Percentiles rank a stretch among this genome's conserved stretches.
phyloP scores from a whole-genome alignment of 768 basidiomycete species.

The Flagelloscypha sp. region DNA sequence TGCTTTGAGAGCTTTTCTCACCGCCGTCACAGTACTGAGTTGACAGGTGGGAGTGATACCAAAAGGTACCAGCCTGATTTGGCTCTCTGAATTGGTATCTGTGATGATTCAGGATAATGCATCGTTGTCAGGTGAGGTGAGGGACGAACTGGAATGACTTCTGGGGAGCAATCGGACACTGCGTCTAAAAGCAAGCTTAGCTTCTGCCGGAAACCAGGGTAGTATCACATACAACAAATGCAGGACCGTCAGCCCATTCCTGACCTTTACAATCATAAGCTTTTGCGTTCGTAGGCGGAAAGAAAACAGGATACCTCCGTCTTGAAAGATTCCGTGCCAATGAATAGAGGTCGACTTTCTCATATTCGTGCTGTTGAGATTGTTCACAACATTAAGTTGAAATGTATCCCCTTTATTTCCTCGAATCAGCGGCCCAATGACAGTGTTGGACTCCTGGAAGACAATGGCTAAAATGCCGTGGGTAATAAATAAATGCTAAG shows the following conservation, averaged over 20 bases:
- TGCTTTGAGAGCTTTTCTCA: conserved; percentile 28
- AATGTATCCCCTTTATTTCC: conserved; percentile 33
- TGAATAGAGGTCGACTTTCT: conserved; percentile 31
- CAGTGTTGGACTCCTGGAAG: too few species aligned
- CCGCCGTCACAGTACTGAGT: conserved; percentile 33
- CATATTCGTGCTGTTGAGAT: conserved; percentile 29
- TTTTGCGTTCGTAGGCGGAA: too few species aligned
- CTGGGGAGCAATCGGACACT: conserved; percentile 35
- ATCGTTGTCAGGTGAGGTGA: conserved; percentile 26
- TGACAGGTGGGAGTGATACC: conserved; percentile 17
- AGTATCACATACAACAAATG: conserved; percentile 9
- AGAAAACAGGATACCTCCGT: conserved; percentile 17
- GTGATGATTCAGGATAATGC: conserved; percentile 16
- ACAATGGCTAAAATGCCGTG: too few species aligned
- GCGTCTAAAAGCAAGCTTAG: conserved; percentile 27
- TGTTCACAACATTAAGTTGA: conserved; percentile 34
- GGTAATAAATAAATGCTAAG: too few species aligned
- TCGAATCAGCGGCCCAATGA: conserved; percentile 26
- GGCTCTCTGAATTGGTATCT: conserved; percentile 18
- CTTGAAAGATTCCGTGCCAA: conserved; percentile 28
- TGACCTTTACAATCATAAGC: too few species aligned
- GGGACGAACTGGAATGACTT: conserved; percentile 34
- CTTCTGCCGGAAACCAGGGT: conserved; percentile 4
- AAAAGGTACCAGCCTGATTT: conserved; percentile 21
- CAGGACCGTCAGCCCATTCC: conserved; percentile 27